Evolutionary conservation across 1,284 basidiomycete species (phyloP).

Genomic region (Amylostereum chailletii): DNA sequence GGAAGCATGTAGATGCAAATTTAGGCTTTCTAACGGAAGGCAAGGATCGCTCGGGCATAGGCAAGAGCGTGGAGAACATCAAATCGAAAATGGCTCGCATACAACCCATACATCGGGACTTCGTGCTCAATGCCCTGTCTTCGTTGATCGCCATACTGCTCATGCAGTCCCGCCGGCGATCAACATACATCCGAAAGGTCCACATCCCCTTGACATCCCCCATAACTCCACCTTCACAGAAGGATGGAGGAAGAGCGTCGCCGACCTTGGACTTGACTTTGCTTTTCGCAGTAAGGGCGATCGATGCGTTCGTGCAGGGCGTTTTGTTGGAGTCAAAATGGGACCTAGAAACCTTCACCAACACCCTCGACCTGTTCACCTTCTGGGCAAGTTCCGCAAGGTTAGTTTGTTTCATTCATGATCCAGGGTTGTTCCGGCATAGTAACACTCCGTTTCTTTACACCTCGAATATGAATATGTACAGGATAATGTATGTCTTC

Average conservation of each 20-base stretch:
- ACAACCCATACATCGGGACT: slow-evolving; percentile 36
- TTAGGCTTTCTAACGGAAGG: background rate
- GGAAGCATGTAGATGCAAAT: slow-evolving; percentile 26
- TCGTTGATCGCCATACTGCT: slow-evolving; percentile 48
- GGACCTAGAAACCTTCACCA: slow-evolving; percentile 21
- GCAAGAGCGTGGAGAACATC: background rate
- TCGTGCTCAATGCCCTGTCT: slow-evolving; percentile 48
- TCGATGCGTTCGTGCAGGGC: slow-evolving; percentile 50
- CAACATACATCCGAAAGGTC: slow-evolving; percentile 2
- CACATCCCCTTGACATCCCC: slow-evolving; percentile 12
- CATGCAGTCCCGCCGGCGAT: slow-evolving; percentile 37
- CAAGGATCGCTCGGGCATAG: background rate
- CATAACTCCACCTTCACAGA: slow-evolving; percentile 1
- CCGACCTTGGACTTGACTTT: slow-evolving; percentile 62
- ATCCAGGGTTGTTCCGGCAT: background rate
- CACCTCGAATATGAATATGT: background rate
- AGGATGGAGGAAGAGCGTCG: slow-evolving; percentile 23
- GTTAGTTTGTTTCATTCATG: slow-evolving; percentile 28
- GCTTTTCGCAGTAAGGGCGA: slow-evolving; percentile 58
- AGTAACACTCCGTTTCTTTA: background rate
- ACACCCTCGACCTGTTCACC: slow-evolving; percentile 52
- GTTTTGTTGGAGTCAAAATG: slow-evolving; percentile 27
- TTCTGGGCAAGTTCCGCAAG: slow-evolving; percentile 72
- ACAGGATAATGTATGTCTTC: slow-evolving; percentile 80
- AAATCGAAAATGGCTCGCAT: slow-evolving; percentile 14